Conservation (phyloP, 2,329 filamentous ascomycete genomes). For the Trichoderma sp. region DNA sequence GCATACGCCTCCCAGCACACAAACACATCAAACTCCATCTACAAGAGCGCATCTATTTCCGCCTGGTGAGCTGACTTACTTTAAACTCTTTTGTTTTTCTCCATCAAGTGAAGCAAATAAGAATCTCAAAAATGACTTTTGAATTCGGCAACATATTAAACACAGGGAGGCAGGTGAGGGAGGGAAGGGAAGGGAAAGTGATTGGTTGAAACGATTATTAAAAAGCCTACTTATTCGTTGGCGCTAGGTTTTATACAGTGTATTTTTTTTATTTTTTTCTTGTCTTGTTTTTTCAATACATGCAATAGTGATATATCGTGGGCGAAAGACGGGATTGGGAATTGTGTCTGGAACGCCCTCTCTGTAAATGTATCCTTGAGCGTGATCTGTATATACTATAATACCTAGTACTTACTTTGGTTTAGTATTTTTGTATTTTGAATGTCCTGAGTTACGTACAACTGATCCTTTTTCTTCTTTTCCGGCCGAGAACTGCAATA, state of each 20-base stretch:
- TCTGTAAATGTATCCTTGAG: background rate
- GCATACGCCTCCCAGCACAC: background rate
- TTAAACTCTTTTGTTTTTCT: background rate
- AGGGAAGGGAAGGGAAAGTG: background rate
- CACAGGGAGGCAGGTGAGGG: background rate
- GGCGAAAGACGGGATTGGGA: background rate
- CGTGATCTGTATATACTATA: background rate
- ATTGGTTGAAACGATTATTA: background rate
- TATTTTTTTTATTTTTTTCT: background rate
- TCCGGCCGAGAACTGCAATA: background rate
- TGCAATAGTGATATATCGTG: background rate
- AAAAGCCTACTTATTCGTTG: background rate
- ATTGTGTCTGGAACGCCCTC: background rate
- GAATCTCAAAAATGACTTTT: background rate
- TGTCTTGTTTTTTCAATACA: background rate
- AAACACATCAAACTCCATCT: background rate
- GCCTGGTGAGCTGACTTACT: background rate
- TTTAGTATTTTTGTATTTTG: background rate
- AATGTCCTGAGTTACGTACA: background rate
- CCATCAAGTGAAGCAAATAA: background rate
- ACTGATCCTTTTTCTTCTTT: background rate
- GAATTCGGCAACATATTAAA: background rate
- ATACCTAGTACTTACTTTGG: background rate
- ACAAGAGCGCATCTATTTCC: background rate
- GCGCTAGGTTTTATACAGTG: conserved; percentile 6